Base-by-base conservation (phyloP, 768 basidiomycete genomes). In the Panus rudis region DNA sequence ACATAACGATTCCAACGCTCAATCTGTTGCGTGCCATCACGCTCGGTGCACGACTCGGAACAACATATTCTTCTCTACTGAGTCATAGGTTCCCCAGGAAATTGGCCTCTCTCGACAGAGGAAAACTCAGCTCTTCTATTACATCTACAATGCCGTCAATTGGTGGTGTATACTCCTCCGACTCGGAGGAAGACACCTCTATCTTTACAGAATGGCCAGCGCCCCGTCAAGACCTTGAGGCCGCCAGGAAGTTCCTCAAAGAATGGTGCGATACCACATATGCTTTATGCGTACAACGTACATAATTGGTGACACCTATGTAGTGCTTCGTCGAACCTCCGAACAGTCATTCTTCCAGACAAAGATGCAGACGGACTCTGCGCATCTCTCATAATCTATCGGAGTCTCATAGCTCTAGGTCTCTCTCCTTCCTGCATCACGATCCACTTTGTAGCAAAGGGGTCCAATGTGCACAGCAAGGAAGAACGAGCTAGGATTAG, bases 361-460 rank as follows among this genome's bases (percentile, higher is more conserved):
- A 72, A 71, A 40, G 72, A 74, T 61, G 60, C 59, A 4, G 61
- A 63, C 46, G 61, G 61, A 2, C 55, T 63, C 10, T 56, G 52
- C 44, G 54, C 52, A 24, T 62, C 67, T 1, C 59, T 65, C 34
- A 58, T 71, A 22, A 53, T 70, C 16, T 61, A 67, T 45, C 56
- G 53, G 33, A 68, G 68, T 1, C 62, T 71, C 17, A 37, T 55
- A 5, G 60, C 62, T 5, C 61, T 74, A 2, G 64, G 65, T 3
- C 63, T 65, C 28, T 47, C 65, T 0, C 22, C 53, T 4, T 41
- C 52, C 14, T 47, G 50, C 19, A 59, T 72, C 38, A 35, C 52
- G 1, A 56, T 68, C 3, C 70, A 72, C 49, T 64, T 71, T 41
- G 59, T 72, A 5, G 48, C 54, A 1, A 72, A 72, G 43, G 68